phyloP scores from a whole-genome alignment of 108 stramenopile species.

The Stephanodiscus triporus region DNA sequence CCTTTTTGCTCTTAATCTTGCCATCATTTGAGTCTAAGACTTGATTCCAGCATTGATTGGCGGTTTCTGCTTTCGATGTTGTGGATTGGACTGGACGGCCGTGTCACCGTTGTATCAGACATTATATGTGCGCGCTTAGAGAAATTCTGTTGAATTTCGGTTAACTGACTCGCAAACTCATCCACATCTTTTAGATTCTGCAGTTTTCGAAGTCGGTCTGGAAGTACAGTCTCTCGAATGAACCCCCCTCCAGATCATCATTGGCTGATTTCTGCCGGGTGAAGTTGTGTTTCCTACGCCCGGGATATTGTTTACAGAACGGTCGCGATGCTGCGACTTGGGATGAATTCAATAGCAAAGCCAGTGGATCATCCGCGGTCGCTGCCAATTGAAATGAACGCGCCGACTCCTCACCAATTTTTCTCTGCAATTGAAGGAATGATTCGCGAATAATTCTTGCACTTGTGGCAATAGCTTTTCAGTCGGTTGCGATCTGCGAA shows the following conservation, averaged over 20 bases:
- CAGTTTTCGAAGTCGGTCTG: conserved; percentile 48
- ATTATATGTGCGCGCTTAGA: not conserved
- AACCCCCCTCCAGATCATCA: conserved; percentile 64
- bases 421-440: conserved; percentile 64
- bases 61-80: conserved; percentile 50
- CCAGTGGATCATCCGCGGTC: conserved; percentile 57
- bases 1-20: conserved; percentile 11
- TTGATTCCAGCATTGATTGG: conserved; percentile 70
- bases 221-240: conserved; percentile 53
- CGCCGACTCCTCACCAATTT: conserved; percentile 63
- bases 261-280: conserved; percentile 1
- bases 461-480: conserved; percentile 57
- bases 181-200: conserved; percentile 4
- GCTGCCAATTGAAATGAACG: conserved; percentile 48
- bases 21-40: conserved; percentile 49
- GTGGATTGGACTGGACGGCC: conserved; percentile 36
- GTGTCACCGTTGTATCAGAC: conserved; percentile 19
- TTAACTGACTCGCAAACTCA: conserved; percentile 5
- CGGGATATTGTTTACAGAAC: conserved; percentile 15
- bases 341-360: conserved; percentile 43
- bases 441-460: conserved; percentile 77
- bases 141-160: conserved; percentile 33
- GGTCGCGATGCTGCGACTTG: conserved; percentile 29
- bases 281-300: conserved; percentile 3
- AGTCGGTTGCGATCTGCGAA: conserved; percentile 46